Base-by-base conservation (phyloP, 2,329 filamentous ascomycete genomes). In the Xylariaceae sp. region DNA sequence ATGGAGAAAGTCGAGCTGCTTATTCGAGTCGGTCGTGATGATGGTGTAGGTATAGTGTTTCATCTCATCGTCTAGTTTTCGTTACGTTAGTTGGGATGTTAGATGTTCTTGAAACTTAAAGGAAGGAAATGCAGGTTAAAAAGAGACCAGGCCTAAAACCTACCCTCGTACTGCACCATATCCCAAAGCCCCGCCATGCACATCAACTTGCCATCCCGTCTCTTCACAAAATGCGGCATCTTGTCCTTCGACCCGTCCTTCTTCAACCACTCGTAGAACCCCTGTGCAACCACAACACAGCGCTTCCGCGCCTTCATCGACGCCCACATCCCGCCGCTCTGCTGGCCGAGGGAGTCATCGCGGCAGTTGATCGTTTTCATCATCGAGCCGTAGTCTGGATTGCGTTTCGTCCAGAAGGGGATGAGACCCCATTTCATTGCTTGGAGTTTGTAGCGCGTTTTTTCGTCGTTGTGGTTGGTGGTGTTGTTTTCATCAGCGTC, bases 231-330 rank as follows among this genome's bases (percentile, higher is more conserved):
- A 65, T 97, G 83, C 10, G 93, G 92, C 2, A 92, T 70, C 67
- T 88, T 94, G 43, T 93, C 85, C 55, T 86, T 91, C 6, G 59
- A 74, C 43, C 58, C 79, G 19, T 59, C 84, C 58, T 84, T 88
- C 66, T 92, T 92, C 48, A 94, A 71, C 93, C 93, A 97, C 67
- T 98, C 93, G 60, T 89, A 98, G 67, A 97, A 98, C 1, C 93
- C 93, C 66, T 96, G 86, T 8, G 88, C 90, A 5, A 95, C 63
- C 8, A 97, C 82, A 19, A 97, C 74, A 64, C 93, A 97, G 22
- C 93, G 77, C 68, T 96, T 95, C 55, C 78, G 80, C 50, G 83
- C 82, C 69, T 96, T 96, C 86, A 97, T 94, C 1, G 79, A 82
- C 34, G 80, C 85, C 93, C 93, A 97, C 83, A 97, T 87, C 10